Conservation (phyloP, 148 eudicot species). For the Beta vulgaris region DNA sequence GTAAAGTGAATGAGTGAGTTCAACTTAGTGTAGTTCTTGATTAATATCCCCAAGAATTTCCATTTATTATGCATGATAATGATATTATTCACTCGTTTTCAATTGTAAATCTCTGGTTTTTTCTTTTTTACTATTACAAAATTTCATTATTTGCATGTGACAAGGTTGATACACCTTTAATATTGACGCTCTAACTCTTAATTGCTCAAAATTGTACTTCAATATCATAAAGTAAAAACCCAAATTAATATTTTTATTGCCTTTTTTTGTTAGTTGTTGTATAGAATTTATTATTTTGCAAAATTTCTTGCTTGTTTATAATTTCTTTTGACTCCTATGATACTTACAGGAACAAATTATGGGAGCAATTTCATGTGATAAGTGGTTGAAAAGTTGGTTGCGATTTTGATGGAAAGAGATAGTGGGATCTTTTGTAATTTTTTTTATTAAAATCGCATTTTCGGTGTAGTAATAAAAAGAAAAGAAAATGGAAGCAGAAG, state of each 20-base stretch:
- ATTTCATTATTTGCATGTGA: constrained; percentile 22
- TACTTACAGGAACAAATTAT: constrained; percentile 11
- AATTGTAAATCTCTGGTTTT: not conserved
- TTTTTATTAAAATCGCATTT: not conserved
- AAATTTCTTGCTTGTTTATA: not conserved
- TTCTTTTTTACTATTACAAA: not conserved
- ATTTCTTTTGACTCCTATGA: constrained; percentile 1
- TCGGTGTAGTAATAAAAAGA: not conserved
- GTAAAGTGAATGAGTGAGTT: not conserved
- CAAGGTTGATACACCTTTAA: constrained; percentile 25
- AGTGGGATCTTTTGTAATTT: not conserved
- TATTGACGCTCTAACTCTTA: constrained; percentile 10
- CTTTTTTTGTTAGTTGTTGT: not conserved
- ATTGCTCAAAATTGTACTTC: constrained; percentile 6
- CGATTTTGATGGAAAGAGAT: constrained; percentile 7
- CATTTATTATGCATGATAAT: constrained; percentile 1
- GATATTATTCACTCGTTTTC: not conserved
- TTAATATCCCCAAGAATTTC: not conserved
- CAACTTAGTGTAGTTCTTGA: constrained; percentile 4
- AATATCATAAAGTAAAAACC: not conserved
- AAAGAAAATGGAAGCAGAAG: constrained; percentile 48
- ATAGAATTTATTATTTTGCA: not conserved
- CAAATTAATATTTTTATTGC: not conserved
- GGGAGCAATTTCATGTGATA: constrained; percentile 29
- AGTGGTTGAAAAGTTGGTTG: constrained; percentile 30